Base-by-base conservation (phyloP, 1,139 yeast species). In the Saccharomyces hybrid region DNA sequence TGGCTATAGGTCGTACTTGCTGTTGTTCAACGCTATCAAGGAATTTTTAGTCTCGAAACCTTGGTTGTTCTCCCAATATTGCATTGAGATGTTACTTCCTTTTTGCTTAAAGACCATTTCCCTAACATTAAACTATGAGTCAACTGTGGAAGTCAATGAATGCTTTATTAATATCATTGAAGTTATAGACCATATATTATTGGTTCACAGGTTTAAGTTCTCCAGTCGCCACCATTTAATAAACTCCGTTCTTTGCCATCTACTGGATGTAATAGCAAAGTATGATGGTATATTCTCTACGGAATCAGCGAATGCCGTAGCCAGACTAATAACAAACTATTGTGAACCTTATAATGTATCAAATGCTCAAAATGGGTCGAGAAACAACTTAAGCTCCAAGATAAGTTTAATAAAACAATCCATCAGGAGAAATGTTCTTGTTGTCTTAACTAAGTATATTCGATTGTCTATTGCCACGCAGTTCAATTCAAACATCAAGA, bases 191-290 rank as follows among this genome's bases (percentile, higher is more conserved):
- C 76, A 74, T 32, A 71, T 86, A 2, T 69, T 90, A 13, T 72
- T 88, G 26, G 79, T 80, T 65, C 95, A 89, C 61, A 78, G 97
- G 53, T 81, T 74, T 65, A 80, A 91, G 62, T 72, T 89, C 32
- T 75, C 84, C 0, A 82, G 85, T 32, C 81, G 97, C 66, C 83
- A 87, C 63, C 96, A 89, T 66, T 64, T 89, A 47, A 61, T 89
- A 2, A 73, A 81, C 16, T 66, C 75, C 3, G 69, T 78, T 0
- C 75, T 85, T 53, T 73, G 77, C 13, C 68, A 78, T 0, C 71
- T 84, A 50, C 68, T 89, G 63, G 76, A 72, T 47, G 69, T 75
- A 1, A 64, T 84, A 26, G 71, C 82, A 0, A 66, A 66, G 26
- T 66, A 60, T 9, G 50, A 44, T 5, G 47, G 54, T 25, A 52